These are phyloP conservation scores for Barnettozyma californica DNA, from an alignment of 805 yeast species.

Conservation along the genomic window DNA sequence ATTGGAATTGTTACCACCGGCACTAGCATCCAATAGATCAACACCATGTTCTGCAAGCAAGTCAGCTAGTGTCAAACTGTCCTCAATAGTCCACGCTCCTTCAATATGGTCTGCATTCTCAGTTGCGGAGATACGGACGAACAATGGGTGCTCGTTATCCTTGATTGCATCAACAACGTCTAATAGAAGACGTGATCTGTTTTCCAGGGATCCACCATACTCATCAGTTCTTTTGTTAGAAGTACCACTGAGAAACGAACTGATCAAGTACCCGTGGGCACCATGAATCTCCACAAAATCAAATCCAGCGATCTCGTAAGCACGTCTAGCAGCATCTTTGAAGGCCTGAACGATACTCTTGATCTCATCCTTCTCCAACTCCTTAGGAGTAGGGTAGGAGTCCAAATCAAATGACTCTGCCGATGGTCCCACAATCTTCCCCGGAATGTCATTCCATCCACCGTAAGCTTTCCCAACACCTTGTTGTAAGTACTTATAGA, in stretches of 20 bases:
- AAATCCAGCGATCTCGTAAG: slow-evolving; percentile 45
- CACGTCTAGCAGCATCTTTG: slow-evolving; percentile 42
- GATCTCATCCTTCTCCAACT: slow-evolving; percentile 38
- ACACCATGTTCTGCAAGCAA: slow-evolving; percentile 38
- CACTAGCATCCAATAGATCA: slow-evolving; percentile 48
- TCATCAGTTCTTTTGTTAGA: slow-evolving; percentile 51
- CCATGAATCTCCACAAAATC: slow-evolving; percentile 58
- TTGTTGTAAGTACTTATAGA: slow-evolving; percentile 27
- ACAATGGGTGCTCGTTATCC: slow-evolving; percentile 33
- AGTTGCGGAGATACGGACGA: slow-evolving; percentile 23
- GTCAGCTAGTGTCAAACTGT: slow-evolving; percentile 31
- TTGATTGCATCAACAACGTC: slow-evolving; percentile 46
- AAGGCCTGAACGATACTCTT: slow-evolving; percentile 36
- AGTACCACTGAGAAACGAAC: slow-evolving; percentile 40
- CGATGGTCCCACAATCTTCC: slow-evolving; percentile 42
- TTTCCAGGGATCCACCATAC: slow-evolving; percentile 60
- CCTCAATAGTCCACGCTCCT: slow-evolving; percentile 17
- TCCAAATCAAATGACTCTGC: slow-evolving; percentile 26
- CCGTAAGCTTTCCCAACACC: slow-evolving; percentile 29
- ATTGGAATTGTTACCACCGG: slow-evolving; percentile 42
- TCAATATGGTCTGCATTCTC: slow-evolving; percentile 15
- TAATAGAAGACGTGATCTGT: slow-evolving; percentile 44
- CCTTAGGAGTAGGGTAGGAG: slow-evolving; percentile 32
- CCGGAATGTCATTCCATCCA: slow-evolving; percentile 36
- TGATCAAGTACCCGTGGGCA: slow-evolving; percentile 56